Percentiles rank a stretch among this genome's conserved stretches.
Conservation (phyloP, 495 filamentous ascomycete species). For the Glarea lozoyensis region DNA sequence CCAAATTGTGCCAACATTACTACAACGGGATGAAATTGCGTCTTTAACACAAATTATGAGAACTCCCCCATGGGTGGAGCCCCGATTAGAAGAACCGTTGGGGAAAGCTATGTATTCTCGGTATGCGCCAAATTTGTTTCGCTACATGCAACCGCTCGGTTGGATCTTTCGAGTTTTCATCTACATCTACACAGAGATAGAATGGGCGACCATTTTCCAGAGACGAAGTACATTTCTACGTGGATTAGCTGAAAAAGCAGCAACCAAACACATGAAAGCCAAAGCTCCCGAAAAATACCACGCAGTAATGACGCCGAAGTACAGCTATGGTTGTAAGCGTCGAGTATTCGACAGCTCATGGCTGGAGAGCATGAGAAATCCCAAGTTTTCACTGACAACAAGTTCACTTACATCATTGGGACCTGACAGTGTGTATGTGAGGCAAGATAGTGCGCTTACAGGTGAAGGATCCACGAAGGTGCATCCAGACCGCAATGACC, state of each 20-base stretch:
- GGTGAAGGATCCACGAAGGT: too few species aligned
- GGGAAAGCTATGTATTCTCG: conserved; percentile 18
- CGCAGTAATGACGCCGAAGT: conserved; percentile 54
- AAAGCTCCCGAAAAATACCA: conserved; percentile 51
- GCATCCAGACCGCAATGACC: conserved; percentile 27
- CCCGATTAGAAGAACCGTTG: conserved; percentile 25
- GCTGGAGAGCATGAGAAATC: conserved; percentile 42
- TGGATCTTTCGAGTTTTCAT: conserved; percentile 14
- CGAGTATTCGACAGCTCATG: conserved; percentile 48
- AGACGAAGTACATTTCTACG: conserved; percentile 23
- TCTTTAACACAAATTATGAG: conserved; percentile 56
- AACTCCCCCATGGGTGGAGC: conserved; percentile 52
- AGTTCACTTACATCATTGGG: conserved; percentile 41
- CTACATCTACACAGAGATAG: background rate
- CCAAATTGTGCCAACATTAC: conserved; percentile 33
- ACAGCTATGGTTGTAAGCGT: conserved; percentile 54
- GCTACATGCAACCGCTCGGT: conserved; percentile 1
- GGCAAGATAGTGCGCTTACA: too few species aligned
- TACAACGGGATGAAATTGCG: conserved; percentile 32
- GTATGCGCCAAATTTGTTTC: conserved; percentile 13
- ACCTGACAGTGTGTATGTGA: conserved; percentile 38
- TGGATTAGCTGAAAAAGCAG: conserved; percentile 28
- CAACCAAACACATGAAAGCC: conserved; percentile 38
- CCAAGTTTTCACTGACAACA: conserved; percentile 45
- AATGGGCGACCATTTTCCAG: conserved; percentile 29